phyloP scores from a whole-genome alignment of 192 early-diverging fungal genomes.

The Dissophora globulifera region DNA sequence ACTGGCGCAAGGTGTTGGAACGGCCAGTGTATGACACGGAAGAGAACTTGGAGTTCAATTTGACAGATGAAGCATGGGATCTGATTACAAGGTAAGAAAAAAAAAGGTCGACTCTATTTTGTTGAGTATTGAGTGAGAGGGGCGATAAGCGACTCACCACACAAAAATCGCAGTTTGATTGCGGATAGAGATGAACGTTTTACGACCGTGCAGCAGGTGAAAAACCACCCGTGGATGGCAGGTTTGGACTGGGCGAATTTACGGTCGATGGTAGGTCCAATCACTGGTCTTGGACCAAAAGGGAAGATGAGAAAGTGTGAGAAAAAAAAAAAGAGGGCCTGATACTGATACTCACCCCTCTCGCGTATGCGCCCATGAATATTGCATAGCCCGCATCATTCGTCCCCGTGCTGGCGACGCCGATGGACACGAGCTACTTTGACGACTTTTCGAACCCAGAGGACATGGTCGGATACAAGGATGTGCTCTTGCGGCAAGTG shows the following conservation, averaged over 20 bases:
- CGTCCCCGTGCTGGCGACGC: conserved; percentile 75
- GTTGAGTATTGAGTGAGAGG: too few relatives aligned
- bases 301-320: too few relatives aligned
- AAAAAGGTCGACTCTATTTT: not conserved
- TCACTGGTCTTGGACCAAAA: too few relatives aligned
- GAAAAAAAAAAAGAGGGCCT: too few relatives aligned
- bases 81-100: conserved; percentile 63
- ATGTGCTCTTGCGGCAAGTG: conserved; percentile 52
- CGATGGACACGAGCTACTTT: conserved; percentile 87
- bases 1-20: conserved; percentile 81
- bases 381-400: conserved; percentile 69
- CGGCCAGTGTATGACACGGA: conserved; percentile 81
- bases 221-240: conserved; percentile 34
- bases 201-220: conserved; percentile 52
- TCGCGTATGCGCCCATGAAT: too few relatives aligned
- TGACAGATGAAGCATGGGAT: conserved; percentile 82
- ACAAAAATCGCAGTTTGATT: conserved; percentile 61
- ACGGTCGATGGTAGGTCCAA: conserved; percentile 56
- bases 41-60: conserved; percentile 78
- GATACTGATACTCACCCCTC: too few relatives aligned
- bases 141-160: too few relatives aligned
- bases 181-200: conserved; percentile 61
- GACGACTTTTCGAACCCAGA: conserved; percentile 76
- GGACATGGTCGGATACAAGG: conserved; percentile 70
- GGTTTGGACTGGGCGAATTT: conserved; percentile 50